Base-by-base conservation (phyloP, 2,329 filamentous ascomycete species). In the Rosellinia necatrix region DNA sequence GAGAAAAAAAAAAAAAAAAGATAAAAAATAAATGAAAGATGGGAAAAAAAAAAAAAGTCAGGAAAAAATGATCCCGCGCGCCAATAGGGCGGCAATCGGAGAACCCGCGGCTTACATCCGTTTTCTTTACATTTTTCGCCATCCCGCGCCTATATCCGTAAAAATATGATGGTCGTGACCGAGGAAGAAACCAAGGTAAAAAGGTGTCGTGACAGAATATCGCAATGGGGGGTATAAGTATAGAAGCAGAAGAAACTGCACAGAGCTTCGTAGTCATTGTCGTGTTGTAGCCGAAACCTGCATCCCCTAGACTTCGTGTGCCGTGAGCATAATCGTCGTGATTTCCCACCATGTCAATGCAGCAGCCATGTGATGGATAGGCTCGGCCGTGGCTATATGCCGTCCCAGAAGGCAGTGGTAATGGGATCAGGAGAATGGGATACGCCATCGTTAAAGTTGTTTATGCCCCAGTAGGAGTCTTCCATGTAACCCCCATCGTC, bases 401-500 rank as follows among this genome's bases (percentile, higher is more conserved):
- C 56, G 49, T 70, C 67, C 70, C 68, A 71, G 52, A 70, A 53
- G 13, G 68, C 64, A 19, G 68, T 66, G 24, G 70, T 66, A 44
- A 71, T 67, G 22, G 68, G 70, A 49, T 71, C 70, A 6, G 70
- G 69, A 17, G 70, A 72, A 38, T 70, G 66, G 47, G 69, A 70
- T 48, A 72, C 68, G 43, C 69, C 69, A 48, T 71, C 70, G 51
- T 67, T 66, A 56, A 74, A 76, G 47, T 70, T 72, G 60, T 68
- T 71, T 66, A 75, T 75, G 34, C 62, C 64, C 74, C 74, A 77
- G 53, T 72, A 73, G 7, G 60, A 54, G 24, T 76, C 73, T 13
- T 72, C 70, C 34, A 82, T 75, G 61, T 80, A 69, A 35, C 70
- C 71, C 37, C 65, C 66, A 29, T 76, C 74, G 32, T 77, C 74